Percentiles rank a stretch among this genome's conserved stretches.
Conservation (phyloP, 2,329 filamentous ascomycete species). For the Fusarium bulbicola region DNA sequence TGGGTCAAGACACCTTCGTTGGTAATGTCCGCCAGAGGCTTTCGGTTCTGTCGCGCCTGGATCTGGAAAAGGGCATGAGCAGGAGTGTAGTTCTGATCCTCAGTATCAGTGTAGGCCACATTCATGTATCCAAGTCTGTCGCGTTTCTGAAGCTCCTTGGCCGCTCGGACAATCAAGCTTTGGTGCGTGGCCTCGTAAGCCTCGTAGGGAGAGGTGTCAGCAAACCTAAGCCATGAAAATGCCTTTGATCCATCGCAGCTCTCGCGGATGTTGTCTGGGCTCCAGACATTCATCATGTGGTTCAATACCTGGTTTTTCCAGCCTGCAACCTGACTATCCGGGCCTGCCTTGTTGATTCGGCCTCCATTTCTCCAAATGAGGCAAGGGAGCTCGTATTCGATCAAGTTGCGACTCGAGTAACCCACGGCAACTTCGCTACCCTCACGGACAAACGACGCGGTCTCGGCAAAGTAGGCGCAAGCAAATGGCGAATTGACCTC, state of each 20-base stretch:
- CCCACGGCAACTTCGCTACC: slow-evolving; percentile 80
- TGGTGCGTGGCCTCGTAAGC: slow-evolving; percentile 74
- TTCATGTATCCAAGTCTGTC: slow-evolving; percentile 73
- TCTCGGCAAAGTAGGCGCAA: slow-evolving; percentile 89
- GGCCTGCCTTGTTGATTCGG: slow-evolving; percentile 76
- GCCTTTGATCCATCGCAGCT: slow-evolving; percentile 68
- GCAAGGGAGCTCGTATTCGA: slow-evolving; percentile 84
- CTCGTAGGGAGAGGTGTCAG: slow-evolving; percentile 79
- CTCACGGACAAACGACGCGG: slow-evolving; percentile 92
- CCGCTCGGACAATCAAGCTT: slow-evolving; percentile 78
- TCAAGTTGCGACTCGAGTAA: slow-evolving; percentile 87
- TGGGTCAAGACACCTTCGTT: slow-evolving; percentile 75
- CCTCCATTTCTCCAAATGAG: slow-evolving; percentile 85
- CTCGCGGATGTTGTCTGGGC: slow-evolving; percentile 77
- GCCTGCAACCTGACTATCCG: slow-evolving; percentile 78
- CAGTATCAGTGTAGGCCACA: slow-evolving; percentile 74
- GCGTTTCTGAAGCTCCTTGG: slow-evolving; percentile 63
- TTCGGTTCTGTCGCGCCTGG: slow-evolving; percentile 71
- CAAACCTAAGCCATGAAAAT: slow-evolving; percentile 92
- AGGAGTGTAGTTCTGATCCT: slow-evolving; percentile 71
- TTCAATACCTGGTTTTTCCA: slow-evolving; percentile 81
- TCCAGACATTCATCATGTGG: slow-evolving; percentile 91
- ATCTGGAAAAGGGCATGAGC: slow-evolving; percentile 85
- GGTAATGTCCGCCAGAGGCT: slow-evolving; percentile 74
- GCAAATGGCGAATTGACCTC: slow-evolving; percentile 89